Base-by-base conservation (phyloP, 106 monocot genomes). In the Cymbidium sinense region DNA sequence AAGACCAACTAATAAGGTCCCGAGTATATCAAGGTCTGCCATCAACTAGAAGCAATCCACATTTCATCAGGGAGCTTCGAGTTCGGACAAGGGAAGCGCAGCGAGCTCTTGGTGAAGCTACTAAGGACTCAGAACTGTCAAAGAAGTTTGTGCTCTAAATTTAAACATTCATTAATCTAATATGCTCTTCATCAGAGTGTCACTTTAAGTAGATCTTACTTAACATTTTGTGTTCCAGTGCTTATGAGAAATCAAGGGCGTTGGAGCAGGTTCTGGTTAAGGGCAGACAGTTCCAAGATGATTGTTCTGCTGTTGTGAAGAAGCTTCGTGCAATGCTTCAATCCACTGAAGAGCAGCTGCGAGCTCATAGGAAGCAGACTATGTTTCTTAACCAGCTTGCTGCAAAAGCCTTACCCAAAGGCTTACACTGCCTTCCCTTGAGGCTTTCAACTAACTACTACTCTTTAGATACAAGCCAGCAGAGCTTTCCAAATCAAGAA, bases 311-410 rank as follows among this genome's bases (percentile, higher is more conserved):
- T 30, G 77, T 84, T 12, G 80, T 91, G 18, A 95, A 89, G 78
- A 95, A 95, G 79, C 89, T 95, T 31, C 91, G 94, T 70, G 91
- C 94, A 28, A 89, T 91, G 84, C 87, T 95, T 79, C 94, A 89
- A 73, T 87, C 91, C 50, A 77, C 89, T 1, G 94, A 95, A 78
- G 94, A 95, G 39, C 86, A 86, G 33, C 76, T 95, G 58, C 80
- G 81, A 64, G 88, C 83, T 47, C 88, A 95, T 74, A 88, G 86
- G 78, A 95, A 92, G 70, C 89, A 95, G 67, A 52, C 89, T n/a
- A 19, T 92, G 76, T 95, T 95, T 76, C 73, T 95, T 18, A 90
- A 83, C 35, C 95, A 95, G 76, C 88, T 95, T 76, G 95, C 95
- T 0, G 92, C 95, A 11, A 95, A 95, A 86, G 90, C 92, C 25